These are phyloP conservation scores for Cyberlindnera subsufficiens DNA, from an alignment of 805 yeast genomes.

Conservation along the genomic window DNA sequence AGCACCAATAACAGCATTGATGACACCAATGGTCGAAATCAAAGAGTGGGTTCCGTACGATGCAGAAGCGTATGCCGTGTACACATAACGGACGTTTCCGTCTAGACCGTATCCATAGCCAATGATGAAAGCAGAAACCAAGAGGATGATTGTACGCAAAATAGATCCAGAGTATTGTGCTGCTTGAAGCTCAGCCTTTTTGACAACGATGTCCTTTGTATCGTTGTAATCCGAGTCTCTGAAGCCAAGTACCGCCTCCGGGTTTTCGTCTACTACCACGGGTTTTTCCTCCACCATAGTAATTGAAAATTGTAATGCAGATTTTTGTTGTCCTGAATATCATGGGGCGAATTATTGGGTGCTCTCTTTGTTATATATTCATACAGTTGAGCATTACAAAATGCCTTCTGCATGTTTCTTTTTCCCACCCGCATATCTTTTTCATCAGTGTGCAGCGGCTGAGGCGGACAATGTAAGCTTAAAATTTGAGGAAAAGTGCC, in stretches of 20 bases:
- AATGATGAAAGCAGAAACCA: constrained; percentile 41
- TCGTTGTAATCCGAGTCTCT: constrained; percentile 5
- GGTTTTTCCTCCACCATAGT: too few relatives aligned
- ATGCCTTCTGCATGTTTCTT: too few relatives aligned
- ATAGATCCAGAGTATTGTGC: constrained; percentile 33
- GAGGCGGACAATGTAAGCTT: too few relatives aligned
- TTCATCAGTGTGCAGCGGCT: too few relatives aligned
- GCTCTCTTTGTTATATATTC: too few relatives aligned
- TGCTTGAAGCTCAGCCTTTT: constrained; percentile 44
- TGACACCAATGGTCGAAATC: constrained; percentile 52
- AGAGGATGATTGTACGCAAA: constrained; percentile 29
- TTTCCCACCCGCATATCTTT: too few relatives aligned
- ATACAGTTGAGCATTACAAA: too few relatives aligned
- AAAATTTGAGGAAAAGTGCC: too few relatives aligned
- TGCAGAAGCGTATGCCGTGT: constrained; percentile 50
- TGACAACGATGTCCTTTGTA: constrained; percentile 38
- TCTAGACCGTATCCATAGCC: constrained; percentile 54
- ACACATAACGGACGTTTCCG: constrained; percentile 40
- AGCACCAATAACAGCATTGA: constrained; percentile 56
- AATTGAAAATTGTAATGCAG: too few relatives aligned
- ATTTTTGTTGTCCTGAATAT: too few relatives aligned
- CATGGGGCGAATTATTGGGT: too few relatives aligned
- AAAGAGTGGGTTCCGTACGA: constrained; percentile 50
- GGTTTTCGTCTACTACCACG: too few relatives aligned
- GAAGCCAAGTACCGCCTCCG: background rate